phyloP scores from a whole-genome alignment of 2,329 filamentous ascomycete species.

The Coniochaeta sp. region DNA sequence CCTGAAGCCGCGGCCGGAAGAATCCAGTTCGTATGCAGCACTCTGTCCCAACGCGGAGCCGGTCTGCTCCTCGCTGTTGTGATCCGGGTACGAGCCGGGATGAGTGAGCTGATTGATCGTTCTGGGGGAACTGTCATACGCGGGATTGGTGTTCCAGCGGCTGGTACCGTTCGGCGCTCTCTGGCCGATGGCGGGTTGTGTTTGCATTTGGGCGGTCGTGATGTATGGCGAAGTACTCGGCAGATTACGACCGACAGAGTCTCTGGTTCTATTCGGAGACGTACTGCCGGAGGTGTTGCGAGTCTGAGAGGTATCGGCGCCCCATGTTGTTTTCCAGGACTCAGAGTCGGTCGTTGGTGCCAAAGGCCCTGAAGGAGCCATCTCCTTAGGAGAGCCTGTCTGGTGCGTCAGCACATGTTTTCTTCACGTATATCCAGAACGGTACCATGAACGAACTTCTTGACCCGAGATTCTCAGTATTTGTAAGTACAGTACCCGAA shows the following conservation, averaged over 20 bases:
- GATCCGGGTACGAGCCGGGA: slow-evolving; percentile 16
- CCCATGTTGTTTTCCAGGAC: slow-evolving; percentile 43
- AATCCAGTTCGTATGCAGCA: slow-evolving; percentile 4
- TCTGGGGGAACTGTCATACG: neutral
- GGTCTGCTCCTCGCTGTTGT: slow-evolving; percentile 30
- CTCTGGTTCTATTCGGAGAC: slow-evolving; percentile 50
- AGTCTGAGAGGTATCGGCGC: slow-evolving; percentile 49
- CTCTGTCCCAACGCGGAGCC: neutral
- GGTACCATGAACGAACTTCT: slow-evolving; percentile 8
- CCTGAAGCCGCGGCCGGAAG: slow-evolving; percentile 11
- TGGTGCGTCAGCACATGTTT: slow-evolving; percentile 11
- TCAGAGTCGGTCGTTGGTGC: slow-evolving; percentile 63
- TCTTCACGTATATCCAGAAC: neutral
- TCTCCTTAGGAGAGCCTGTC: slow-evolving; percentile 17
- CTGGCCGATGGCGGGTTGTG: slow-evolving; percentile 30
- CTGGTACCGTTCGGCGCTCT: slow-evolving; percentile 6
- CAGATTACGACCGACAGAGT: slow-evolving; percentile 30
- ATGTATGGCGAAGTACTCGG: slow-evolving; percentile 37
- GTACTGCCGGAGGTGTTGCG: slow-evolving; percentile 42
- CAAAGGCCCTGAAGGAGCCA: slow-evolving; percentile 58
- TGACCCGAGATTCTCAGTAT: slow-evolving; percentile 32
- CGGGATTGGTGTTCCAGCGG: neutral
- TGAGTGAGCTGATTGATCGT: neutral
- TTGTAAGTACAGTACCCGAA: slow-evolving; percentile 31
- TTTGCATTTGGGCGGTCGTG: slow-evolving; percentile 28